phyloP scores from a whole-genome alignment of 2,329 filamentous ascomycete species.

The Calycina herbarum region DNA sequence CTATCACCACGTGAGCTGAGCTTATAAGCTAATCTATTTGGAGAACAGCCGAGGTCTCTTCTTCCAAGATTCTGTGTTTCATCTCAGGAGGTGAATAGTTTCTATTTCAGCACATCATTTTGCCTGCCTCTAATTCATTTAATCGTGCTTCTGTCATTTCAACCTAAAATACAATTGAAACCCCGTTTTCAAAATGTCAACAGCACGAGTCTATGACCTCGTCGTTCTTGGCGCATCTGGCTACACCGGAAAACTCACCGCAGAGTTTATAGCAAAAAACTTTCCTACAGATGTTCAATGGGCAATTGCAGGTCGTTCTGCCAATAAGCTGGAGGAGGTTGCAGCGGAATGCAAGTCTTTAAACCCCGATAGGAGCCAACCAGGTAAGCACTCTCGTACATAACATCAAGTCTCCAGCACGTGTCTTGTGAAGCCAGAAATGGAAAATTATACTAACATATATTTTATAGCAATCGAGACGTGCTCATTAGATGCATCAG shows the following conservation, averaged over 20 bases:
- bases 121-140: background rate
- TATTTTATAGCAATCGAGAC: constrained; percentile 50
- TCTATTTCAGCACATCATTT: background rate
- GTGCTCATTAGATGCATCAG: constrained; percentile 47
- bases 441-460: background rate
- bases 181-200: constrained; percentile 21
- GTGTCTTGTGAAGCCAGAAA: constrained; percentile 1
- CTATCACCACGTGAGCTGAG: background rate
- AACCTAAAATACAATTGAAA: background rate
- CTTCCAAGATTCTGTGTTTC: background rate
- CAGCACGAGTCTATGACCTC: constrained; percentile 56
- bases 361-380: constrained; percentile 68
- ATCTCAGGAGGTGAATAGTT: background rate
- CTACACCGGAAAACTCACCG: constrained; percentile 78
- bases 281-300: constrained; percentile 79
- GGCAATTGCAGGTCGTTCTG: constrained; percentile 84
- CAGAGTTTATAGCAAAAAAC: constrained; percentile 70
- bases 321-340: constrained; percentile 69
- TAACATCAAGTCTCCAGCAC: background rate
- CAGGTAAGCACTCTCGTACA: constrained; percentile 53
- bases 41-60: background rate
- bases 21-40: background rate
- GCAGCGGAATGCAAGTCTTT: constrained; percentile 64
- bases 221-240: constrained; percentile 70
- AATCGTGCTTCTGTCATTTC: background rate